A percentile compares a stretch with the other conserved stretches of the same genome.
These are phyloP conservation scores for Alternaria arborescens DNA, from an alignment of 2,329 filamentous ascomycete genomes.

Conservation along the genomic window DNA sequence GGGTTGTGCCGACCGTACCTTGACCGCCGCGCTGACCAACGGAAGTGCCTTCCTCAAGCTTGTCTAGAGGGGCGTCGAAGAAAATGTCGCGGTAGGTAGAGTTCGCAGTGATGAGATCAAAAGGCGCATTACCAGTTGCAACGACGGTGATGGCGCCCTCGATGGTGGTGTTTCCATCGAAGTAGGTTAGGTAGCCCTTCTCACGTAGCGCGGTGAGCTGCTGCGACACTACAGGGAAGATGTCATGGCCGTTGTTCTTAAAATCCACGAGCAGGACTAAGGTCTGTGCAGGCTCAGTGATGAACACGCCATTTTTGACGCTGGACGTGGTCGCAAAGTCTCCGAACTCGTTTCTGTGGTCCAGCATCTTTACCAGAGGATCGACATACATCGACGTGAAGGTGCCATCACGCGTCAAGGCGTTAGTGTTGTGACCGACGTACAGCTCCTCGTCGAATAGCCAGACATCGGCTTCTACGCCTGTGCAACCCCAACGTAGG, in stretches of 20 bases:
- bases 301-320: slow-evolving; percentile 59
- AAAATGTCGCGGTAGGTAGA: slow-evolving; percentile 63
- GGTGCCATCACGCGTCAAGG: slow-evolving; percentile 58
- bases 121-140: slow-evolving; percentile 63
- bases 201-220: slow-evolving; percentile 60
- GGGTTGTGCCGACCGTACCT: slow-evolving; percentile 55
- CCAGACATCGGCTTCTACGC: slow-evolving; percentile 68
- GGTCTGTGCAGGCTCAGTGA: slow-evolving; percentile 58
- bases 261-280: slow-evolving; percentile 64
- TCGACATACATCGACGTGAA: slow-evolving; percentile 63
- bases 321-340: slow-evolving; percentile 42
- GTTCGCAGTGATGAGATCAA: slow-evolving; percentile 57
- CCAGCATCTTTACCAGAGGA: slow-evolving; percentile 60
- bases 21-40: slow-evolving; percentile 47
- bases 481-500: slow-evolving; percentile 62
- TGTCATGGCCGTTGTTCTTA: slow-evolving; percentile 50
- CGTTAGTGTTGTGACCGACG: slow-evolving; percentile 62
- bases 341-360: slow-evolving; percentile 57
- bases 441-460: slow-evolving; percentile 62
- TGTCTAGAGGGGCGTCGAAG: slow-evolving; percentile 61
- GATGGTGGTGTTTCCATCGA: slow-evolving; percentile 55
- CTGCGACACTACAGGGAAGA: slow-evolving; percentile 49
- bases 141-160: slow-evolving; percentile 61
- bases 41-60: slow-evolving; percentile 44
- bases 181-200: slow-evolving; percentile 61